phyloP scores from a whole-genome alignment of 768 basidiomycete species.

The Kwoniella newhampshirensis region DNA sequence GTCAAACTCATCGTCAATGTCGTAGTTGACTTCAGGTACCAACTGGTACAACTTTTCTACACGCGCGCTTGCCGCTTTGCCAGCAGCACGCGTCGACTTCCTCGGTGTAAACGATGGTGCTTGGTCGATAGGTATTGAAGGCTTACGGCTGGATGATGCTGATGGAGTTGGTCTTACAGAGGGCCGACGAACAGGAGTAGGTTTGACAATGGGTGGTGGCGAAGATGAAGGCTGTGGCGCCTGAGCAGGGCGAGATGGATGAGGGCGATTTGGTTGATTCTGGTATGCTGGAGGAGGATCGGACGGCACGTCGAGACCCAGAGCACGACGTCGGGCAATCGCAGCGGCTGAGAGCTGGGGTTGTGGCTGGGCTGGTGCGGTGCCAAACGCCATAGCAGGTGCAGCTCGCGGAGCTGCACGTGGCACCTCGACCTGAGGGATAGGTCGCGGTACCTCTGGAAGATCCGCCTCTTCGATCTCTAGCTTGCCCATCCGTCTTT shows the following conservation, averaged over 20 bases:
- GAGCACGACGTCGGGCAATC: background rate
- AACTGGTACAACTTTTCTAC: constrained; percentile 8
- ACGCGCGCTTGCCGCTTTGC: constrained; percentile 3
- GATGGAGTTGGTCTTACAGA: background rate
- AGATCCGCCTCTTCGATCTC: constrained; percentile 6
- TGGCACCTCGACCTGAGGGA: background rate
- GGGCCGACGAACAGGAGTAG: background rate
- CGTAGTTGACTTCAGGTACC: constrained; percentile 1
- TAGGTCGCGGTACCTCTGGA: background rate
- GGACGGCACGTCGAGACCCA: no score
- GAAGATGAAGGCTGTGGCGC: background rate
- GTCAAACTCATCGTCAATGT: constrained; percentile 6
- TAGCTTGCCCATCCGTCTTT: constrained; percentile 65
- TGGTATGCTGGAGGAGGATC: no score
- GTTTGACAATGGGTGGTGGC: constrained; percentile 4
- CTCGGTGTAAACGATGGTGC: background rate
- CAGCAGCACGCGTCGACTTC: constrained; percentile 8
- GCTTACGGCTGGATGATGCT: background rate
- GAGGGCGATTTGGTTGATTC: no score
- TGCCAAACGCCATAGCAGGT: no score
- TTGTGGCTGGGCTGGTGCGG: background rate
- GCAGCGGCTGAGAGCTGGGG: constrained; percentile 2
- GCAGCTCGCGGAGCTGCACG: constrained; percentile 6
- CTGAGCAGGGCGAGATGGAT: background rate
- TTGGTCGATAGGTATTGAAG: no score